phyloP scores from a whole-genome alignment of 2,329 filamentous ascomycete genomes.

The Cladosporium sp. region DNA sequence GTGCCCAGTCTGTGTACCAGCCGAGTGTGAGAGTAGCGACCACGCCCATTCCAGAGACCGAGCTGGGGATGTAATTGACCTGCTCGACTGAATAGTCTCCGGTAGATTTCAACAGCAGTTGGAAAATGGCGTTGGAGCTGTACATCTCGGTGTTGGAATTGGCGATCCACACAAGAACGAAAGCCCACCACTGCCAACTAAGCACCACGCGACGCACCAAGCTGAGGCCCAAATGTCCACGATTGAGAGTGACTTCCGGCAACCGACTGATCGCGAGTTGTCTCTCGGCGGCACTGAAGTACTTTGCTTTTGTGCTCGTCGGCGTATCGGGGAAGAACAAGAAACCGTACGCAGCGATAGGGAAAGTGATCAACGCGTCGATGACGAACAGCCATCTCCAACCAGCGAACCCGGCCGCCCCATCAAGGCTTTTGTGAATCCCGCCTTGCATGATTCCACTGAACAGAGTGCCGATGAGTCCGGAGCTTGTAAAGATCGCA shows the following conservation, averaged over 20 bases:
- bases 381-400: constrained; percentile 53
- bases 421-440: constrained; percentile 34
- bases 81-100: constrained; percentile 22
- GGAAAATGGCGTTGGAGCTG: constrained; percentile 25
- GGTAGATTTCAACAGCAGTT: constrained; percentile 22
- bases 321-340: constrained; percentile 49
- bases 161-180: constrained; percentile 26
- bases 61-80: constrained; percentile 25
- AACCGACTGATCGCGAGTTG: constrained; percentile 21
- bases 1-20: constrained; percentile 26
- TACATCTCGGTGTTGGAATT: constrained; percentile 27
- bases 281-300: constrained; percentile 19
- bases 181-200: constrained; percentile 27
- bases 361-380: constrained; percentile 51
- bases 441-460: constrained; percentile 15
- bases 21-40: constrained; percentile 23
- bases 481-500: constrained; percentile 13
- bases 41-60: constrained; percentile 23
- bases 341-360: constrained; percentile 50
- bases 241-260: constrained; percentile 20
- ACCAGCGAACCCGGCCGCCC: constrained; percentile 35
- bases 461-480: background rate
- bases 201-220: constrained; percentile 22
- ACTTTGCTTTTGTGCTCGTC: constrained; percentile 14
- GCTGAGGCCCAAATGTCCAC: constrained; percentile 22